Percentiles rank a stretch among this genome's conserved stretches.
These are phyloP conservation scores for Neopestalotiopsis rosae DNA, from an alignment of 2,329 filamentous ascomycete species.

Conservation along the genomic window DNA sequence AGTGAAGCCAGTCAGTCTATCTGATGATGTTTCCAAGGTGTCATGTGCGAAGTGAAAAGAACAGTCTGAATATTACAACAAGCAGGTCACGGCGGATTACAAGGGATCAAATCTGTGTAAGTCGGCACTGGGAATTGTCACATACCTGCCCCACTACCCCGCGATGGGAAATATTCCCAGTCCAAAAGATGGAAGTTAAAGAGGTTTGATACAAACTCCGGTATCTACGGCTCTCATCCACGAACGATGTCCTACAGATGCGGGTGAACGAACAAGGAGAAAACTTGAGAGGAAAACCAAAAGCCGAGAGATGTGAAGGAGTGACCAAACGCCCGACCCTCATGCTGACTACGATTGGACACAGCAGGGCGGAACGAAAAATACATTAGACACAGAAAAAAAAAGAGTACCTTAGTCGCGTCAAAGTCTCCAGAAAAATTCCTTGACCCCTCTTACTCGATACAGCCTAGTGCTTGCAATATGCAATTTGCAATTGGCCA, in stretches of 20 bases:
- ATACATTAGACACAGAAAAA: conserved; percentile 1
- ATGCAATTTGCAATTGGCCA: conserved; percentile 34
- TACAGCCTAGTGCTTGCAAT: conserved; percentile 25
- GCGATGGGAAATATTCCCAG: neutral
- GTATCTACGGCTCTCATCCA: neutral
- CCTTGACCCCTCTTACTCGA: conserved; percentile 38
- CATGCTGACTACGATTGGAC: conserved; percentile 3
- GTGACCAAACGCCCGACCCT: conserved; percentile 24
- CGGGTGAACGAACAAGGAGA: conserved; percentile 4
- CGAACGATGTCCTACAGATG: neutral
- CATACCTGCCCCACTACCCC: conserved; percentile 24
- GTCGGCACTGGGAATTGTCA: conserved; percentile 6
- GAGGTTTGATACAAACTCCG: neutral
- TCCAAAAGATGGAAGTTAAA: neutral
- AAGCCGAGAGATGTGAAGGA: conserved; percentile 23
- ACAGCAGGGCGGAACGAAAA: neutral
- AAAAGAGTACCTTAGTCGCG: conserved; percentile 14
- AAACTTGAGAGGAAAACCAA: conserved; percentile 5
- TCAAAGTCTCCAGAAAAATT: conserved; percentile 23
- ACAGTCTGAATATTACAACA: neutral
- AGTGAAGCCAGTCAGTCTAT: neutral
- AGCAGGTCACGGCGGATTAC: neutral
- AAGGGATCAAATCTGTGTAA: neutral
- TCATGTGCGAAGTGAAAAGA: neutral
- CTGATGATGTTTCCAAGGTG: neutral